Evolutionary conservation across 306 rosid species (phyloP).

Genomic region (Canavalia gladiata): DNA sequence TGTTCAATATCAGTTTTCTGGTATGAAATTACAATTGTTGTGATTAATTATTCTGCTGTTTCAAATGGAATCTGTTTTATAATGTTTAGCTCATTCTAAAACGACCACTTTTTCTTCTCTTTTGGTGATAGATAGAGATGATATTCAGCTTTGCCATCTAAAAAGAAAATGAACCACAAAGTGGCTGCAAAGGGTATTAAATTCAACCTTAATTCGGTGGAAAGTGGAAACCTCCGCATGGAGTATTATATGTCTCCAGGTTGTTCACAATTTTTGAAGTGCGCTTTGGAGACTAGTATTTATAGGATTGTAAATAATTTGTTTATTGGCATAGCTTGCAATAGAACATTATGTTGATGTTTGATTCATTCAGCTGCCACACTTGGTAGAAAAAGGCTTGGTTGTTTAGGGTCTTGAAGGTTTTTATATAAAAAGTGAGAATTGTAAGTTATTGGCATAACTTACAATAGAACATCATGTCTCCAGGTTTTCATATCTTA

Average conservation of each 20-base stretch:
- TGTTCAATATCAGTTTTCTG: not conserved
- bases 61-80: slow-evolving; percentile 18
- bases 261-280: slow-evolving; percentile 6
- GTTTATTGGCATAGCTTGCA: not conserved
- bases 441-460: no score
- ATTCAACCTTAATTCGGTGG: slow-evolving; percentile 17
- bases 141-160: slow-evolving; percentile 34
- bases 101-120: not conserved
- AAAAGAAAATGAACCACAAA: not conserved
- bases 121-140: slow-evolving; percentile 16
- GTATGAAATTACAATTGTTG: slow-evolving; percentile 4
- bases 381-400: not conserved
- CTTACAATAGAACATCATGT: no score
- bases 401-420: not conserved
- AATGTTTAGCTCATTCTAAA: not conserved
- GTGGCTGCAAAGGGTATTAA: not conserved
- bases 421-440: not conserved
- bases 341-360: not conserved
- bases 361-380: not conserved
- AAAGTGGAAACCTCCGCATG: slow-evolving; percentile 21
- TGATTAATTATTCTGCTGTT: slow-evolving; percentile 13
- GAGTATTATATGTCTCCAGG: slow-evolving; percentile 8
- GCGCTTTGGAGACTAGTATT: not conserved
- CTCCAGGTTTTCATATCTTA: not conserved
- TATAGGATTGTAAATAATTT: not conserved